Evolutionary conservation across 352 stramenopile species (phyloP), one percentile per base, ranked within the genome.

Genomic region (Thraustochytrium sp.): DNA sequence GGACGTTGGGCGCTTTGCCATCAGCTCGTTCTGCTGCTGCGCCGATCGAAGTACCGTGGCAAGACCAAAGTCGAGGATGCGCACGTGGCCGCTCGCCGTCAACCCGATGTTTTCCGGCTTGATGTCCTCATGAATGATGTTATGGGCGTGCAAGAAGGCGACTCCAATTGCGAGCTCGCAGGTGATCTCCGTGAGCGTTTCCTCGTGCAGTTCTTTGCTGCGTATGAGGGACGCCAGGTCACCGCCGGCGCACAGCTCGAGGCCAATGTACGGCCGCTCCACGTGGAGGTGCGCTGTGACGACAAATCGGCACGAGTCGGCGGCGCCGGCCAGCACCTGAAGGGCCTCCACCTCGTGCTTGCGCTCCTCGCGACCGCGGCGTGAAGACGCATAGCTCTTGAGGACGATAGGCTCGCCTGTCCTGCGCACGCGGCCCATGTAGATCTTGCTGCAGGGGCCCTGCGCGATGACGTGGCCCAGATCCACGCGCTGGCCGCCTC

Each of bases 41-140:
- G 51, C 51, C 16, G 21, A 5, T 11, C n/a, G 51, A 11, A 59
- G 21, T 5, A 11, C 21, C 21, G 51, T 34, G 11, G 51, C 21
- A 1, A 59, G 21, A 4, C 61, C 61, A 26, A 73, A 73, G 26
- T 73, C 61, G 36, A 73, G n/a, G 36, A 73, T 16, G 16, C 61
- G 61, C 23, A 73, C 26, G 61, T 73, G 61, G 16, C 61, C 61
- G 34, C n/a, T n/a, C 1, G 36, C 40, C 18, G 61, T 29, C 18
- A 73, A 38, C 18, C 61, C n/a, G 26, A 73, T 29, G 40, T 73
- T 73, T 46, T 73, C 61, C 26, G 61, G 61, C 61, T 73, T 73
- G 36, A 73, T 8, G 26, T 73, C 61, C 16, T 29, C 61, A 73
- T 73, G 61, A 8, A 73, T 26, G n/a, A 73, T 59, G 51, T 31